These are phyloP conservation scores for Chaetomiaceae sp. DNA, from an alignment of 2,329 filamentous ascomycete species.

Conservation along the genomic window DNA sequence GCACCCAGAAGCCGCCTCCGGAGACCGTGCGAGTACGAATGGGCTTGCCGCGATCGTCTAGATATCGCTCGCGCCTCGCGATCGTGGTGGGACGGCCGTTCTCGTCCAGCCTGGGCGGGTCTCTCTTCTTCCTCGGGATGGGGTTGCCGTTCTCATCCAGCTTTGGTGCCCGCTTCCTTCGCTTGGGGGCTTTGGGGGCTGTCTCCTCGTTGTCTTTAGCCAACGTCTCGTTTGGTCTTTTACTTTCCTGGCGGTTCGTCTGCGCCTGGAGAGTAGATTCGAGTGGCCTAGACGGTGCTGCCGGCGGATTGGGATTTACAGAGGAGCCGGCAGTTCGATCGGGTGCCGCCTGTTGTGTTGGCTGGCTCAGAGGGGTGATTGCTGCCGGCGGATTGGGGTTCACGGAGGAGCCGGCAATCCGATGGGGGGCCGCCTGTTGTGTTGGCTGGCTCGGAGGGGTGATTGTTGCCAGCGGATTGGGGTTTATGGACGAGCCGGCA, in stretches of 20 bases:
- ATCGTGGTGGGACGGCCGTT: not conserved
- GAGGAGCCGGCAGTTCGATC: too few species aligned
- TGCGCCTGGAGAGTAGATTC: not conserved
- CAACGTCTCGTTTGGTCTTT: not conserved
- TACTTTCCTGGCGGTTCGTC: not conserved
- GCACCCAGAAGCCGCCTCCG: too few species aligned
- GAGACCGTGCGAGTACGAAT: too few species aligned
- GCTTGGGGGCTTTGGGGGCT: not conserved
- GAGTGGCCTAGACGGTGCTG: not conserved
- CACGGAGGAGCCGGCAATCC: too few species aligned
- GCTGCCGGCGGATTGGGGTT: not conserved
- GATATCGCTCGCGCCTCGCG: not conserved
- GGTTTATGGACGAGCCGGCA: not conserved
- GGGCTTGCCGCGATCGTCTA: not conserved
- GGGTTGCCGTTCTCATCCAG: not conserved
- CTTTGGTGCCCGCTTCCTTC: not conserved
- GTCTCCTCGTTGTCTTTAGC: not conserved
- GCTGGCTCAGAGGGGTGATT: too few species aligned
- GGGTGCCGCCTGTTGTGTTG: not conserved
- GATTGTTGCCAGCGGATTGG: not conserved
- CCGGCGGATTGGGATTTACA: not conserved
- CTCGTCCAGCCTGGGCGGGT: not conserved
- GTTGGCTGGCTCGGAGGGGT: too few species aligned
- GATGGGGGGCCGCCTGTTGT: not conserved
- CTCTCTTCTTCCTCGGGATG: not conserved